Conservation (phyloP, 2,329 filamentous ascomycete species). For the Helotiales sp. region DNA sequence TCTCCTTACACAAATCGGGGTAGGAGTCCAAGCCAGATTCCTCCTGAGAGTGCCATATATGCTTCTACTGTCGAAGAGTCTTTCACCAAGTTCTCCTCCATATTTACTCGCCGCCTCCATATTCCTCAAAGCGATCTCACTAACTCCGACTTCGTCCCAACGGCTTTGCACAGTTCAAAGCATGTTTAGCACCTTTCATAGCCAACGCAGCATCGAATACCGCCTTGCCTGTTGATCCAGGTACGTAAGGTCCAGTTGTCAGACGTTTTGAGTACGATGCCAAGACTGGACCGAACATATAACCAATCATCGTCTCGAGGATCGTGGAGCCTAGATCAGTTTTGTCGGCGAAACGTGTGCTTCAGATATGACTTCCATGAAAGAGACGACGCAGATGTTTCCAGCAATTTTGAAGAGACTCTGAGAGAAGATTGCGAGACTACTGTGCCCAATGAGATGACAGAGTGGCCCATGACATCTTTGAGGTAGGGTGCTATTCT, state of each 20-base stretch:
- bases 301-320: constrained; percentile 10
- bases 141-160: constrained; percentile 33
- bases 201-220: constrained; percentile 35
- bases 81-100: constrained; percentile 34
- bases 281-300: constrained; percentile 13
- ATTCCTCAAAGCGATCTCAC: constrained; percentile 45
- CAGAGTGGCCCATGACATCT: constrained; percentile 3
- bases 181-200: constrained; percentile 40
- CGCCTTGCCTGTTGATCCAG: constrained; percentile 1
- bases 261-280: constrained; percentile 9
- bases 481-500: constrained; percentile 4
- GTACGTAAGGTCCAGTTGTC: constrained; percentile 9
- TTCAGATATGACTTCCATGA: constrained; percentile 11
- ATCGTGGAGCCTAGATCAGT: constrained; percentile 7
- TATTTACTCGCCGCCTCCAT: constrained; percentile 49
- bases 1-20: neutral
- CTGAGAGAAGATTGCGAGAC: neutral
- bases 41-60: constrained; percentile 55
- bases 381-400: constrained; percentile 9
- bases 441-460: constrained; percentile 2
- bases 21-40: constrained; percentile 50
- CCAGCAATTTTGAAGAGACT: constrained; percentile 10
- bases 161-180: constrained; percentile 34
- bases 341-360: constrained; percentile 12
- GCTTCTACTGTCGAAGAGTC: constrained; percentile 52